Percentiles rank a stretch among this genome's conserved stretches.
Conservation (phyloP, 768 basidiomycete species). For the Panellus pusillus region DNA sequence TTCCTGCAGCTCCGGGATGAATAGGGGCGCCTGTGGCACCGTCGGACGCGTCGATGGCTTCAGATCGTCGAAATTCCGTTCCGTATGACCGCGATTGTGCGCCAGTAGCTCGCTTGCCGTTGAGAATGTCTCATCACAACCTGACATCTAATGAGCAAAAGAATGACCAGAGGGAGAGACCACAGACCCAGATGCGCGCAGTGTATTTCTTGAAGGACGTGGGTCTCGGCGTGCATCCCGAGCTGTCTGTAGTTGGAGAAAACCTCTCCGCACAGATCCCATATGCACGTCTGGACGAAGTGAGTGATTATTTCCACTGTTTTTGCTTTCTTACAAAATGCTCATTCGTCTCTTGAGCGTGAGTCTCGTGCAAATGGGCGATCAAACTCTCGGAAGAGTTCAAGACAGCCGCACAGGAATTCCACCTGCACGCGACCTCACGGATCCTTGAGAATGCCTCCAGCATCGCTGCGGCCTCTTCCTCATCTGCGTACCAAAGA, state of each 20-base stretch:
- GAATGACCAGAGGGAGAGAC: background rate
- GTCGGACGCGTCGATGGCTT: conserved; percentile 38
- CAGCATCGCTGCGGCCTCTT: conserved; percentile 44
- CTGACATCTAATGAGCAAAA: conserved; percentile 34
- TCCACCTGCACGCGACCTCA: conserved; percentile 58
- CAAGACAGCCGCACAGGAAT: conserved; percentile 51
- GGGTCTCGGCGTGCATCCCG: conserved; percentile 52
- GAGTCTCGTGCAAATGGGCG: conserved; percentile 44
- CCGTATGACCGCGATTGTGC: conserved; percentile 46
- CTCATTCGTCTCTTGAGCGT: conserved; percentile 31
- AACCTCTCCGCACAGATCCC: conserved; percentile 55
- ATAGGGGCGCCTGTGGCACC: conserved; percentile 30
- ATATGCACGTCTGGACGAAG: conserved; percentile 40
- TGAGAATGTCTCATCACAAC: conserved; percentile 51
- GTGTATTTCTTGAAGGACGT: conserved; percentile 42
- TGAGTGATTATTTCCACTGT: too few relatives aligned
- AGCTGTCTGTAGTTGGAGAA: conserved; percentile 38
- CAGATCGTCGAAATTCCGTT: conserved; percentile 29
- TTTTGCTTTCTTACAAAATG: background rate
- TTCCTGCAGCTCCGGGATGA: conserved; percentile 40
- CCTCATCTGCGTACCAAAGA: conserved; percentile 37
- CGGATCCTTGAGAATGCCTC: conserved; percentile 50
- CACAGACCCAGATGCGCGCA: conserved; percentile 56
- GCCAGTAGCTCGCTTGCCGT: conserved; percentile 47
- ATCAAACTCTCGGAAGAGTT: conserved; percentile 53